Base-by-base conservation (phyloP, 129 eudicot species). In the Lactuca sativa region DNA sequence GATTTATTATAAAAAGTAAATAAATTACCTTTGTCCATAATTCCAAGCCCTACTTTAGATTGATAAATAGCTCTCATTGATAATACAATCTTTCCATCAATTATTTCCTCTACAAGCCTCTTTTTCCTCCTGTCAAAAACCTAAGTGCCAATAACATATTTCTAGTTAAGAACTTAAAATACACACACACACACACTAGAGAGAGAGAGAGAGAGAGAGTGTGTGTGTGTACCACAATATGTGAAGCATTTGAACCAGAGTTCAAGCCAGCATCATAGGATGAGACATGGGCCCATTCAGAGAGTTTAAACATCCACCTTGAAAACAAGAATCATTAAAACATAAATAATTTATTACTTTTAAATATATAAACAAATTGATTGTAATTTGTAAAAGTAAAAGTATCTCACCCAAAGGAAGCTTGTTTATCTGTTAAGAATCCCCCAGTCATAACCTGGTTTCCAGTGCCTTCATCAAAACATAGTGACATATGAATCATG, bases 391-490 rank as follows among this genome's bases (percentile, higher is more conserved):
- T 13, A n/a, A 53, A 37, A 43, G 62, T 55, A 78, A 43, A 75
- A 18, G 57, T 32, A 66, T 61, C 85, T 70, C 69, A 93, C 98
- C 98, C 98, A 9, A 81, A 85, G 25, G 98, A 80, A 54, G 98
- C 98, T 83, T 93, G 92, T 79, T 89, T 86, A 75, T 93, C 97
- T 51, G 98, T 93, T 83, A 93, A 85, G 81, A 93, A 93, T 14
- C 98, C 98, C 47, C 97, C 97, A 5, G 97, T 85, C 98, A 93
- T 89, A 73, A 83, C 78, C 82, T 89, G 95, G 80, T 82, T 89
- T 64, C 98, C 98, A 55, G 98, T 93, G 55, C 98, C 98, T 80
- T 93, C 98, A 83, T 93, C 95, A 60, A 93, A 89, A 74, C 98
- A 93, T 40, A 93, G 72, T 61, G 98, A 85, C 90, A 93, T 79